These are phyloP conservation scores for Aspergillus neoniger DNA, from an alignment of 2,329 filamentous ascomycete species.

Conservation along the genomic window DNA sequence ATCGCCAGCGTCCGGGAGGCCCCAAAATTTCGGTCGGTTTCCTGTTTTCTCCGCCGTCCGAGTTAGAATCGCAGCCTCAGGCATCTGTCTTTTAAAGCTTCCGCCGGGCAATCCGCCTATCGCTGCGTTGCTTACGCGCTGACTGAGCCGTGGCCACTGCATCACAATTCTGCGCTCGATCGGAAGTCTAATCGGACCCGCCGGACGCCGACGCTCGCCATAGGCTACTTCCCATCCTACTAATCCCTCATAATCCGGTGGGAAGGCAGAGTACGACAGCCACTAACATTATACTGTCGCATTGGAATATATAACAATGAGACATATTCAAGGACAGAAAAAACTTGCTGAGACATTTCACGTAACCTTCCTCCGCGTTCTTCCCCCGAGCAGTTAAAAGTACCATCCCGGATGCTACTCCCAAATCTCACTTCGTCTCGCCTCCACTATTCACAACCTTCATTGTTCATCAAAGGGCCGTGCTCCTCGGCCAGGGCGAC, in stretches of 20 bases:
- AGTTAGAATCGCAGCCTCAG: constrained; percentile 27
- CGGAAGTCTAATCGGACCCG: constrained; percentile 1
- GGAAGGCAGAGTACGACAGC: not conserved
- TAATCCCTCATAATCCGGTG: not conserved
- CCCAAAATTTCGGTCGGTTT: constrained; percentile 38
- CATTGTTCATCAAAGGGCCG: constrained; percentile 7
- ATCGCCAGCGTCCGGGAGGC: not conserved
- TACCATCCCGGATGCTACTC: not conserved
- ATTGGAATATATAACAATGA: constrained; percentile 5
- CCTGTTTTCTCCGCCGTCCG: constrained; percentile 34
- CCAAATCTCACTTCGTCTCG: not conserved
- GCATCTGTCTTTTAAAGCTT: constrained; percentile 14
- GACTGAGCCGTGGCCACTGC: not conserved
- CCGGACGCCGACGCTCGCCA: not conserved
- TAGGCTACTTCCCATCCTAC: not conserved
- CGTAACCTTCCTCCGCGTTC: not conserved
- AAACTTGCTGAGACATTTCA: constrained; percentile 5
- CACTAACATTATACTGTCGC: not conserved
- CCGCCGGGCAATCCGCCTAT: not conserved
- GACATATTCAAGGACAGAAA: constrained; percentile 3
- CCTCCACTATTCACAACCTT: constrained; percentile 1
- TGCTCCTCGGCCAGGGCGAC: not conserved
- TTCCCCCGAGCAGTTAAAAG: not conserved
- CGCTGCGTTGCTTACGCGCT: not conserved
- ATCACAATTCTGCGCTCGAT: not conserved